Conservation (phyloP, 2,329 filamentous ascomycete genomes). For the Ilyonectria mors-panacis region DNA sequence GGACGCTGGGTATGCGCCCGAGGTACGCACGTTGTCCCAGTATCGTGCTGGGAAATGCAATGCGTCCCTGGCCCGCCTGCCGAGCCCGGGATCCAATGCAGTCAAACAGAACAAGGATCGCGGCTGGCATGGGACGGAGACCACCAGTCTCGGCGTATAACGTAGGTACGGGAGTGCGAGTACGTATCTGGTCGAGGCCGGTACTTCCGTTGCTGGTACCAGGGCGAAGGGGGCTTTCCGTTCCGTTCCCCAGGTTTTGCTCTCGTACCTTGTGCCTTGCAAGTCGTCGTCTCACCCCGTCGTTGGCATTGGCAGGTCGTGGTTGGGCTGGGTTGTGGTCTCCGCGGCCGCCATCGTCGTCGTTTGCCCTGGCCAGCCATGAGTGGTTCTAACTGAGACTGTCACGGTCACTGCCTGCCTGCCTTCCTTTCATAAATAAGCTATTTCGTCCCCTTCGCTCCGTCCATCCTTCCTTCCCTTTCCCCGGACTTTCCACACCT, state of each 20-base stretch:
- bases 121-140: conserved; percentile 25
- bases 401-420: conserved; percentile 28
- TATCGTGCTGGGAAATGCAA: conserved; percentile 23
- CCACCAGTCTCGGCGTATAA: conserved; percentile 3
- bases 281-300: conserved; percentile 41
- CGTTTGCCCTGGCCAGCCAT: conserved; percentile 38
- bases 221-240: conserved; percentile 41
- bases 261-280: conserved; percentile 32
- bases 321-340: conserved; percentile 28
- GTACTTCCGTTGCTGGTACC: conserved; percentile 45
- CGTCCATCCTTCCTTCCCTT: conserved; percentile 32
- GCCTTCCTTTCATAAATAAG: conserved; percentile 41
- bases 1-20: conserved; percentile 27
- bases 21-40: conserved; percentile 15
- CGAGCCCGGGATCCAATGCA: conserved; percentile 12
- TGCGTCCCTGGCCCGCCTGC: conserved; percentile 18
- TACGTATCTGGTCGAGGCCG: conserved; percentile 27
- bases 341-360: conserved; percentile 36
- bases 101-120: conserved; percentile 20
- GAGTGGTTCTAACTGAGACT: conserved; percentile 36
- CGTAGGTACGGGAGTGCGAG: not conserved
- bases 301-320: conserved; percentile 31
- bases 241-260: conserved; percentile 48
- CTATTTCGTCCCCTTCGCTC: conserved; percentile 32
- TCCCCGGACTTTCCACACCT: conserved; percentile 33